Conservation (phyloP, 139 green algal genomes). For the Yamagishiella unicocca region DNA sequence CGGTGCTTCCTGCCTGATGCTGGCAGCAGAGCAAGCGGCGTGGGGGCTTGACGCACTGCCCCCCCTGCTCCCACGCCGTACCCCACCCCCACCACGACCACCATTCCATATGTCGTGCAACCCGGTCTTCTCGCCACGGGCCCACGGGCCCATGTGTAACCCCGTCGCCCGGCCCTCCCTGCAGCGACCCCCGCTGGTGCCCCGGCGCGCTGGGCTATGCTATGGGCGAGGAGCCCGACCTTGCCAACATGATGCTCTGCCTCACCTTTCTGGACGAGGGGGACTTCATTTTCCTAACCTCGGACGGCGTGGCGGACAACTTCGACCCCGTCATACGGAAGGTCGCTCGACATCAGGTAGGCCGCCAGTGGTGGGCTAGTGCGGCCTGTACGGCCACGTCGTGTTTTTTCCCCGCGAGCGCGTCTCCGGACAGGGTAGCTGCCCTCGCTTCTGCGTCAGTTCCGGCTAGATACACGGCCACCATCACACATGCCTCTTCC, state of each 20-base stretch:
- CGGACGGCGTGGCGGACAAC: constrained; percentile 65
- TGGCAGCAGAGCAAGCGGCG: background rate
- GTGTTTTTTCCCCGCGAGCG: too few relatives aligned
- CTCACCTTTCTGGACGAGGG: constrained; percentile 58
- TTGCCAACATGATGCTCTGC: constrained; percentile 58
- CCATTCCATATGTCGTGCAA: background rate
- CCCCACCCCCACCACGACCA: background rate
- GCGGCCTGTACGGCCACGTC: too few relatives aligned
- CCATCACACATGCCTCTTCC: too few relatives aligned
- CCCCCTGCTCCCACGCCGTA: background rate
- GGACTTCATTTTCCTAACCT: constrained; percentile 62
- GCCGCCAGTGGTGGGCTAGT: too few relatives aligned
- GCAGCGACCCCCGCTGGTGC: constrained; percentile 61
- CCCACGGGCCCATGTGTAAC: too few relatives aligned
- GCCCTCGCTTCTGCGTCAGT: too few relatives aligned
- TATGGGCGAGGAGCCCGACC: constrained; percentile 60
- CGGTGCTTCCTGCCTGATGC: background rate
- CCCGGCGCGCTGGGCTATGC: constrained; percentile 65
- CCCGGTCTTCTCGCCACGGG: too few relatives aligned
- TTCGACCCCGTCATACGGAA: constrained; percentile 65
- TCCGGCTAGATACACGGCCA: too few relatives aligned
- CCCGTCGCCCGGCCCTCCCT: background rate
- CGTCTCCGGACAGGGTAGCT: too few relatives aligned
- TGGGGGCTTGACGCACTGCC: too few relatives aligned
- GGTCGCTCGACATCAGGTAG: constrained; percentile 45